Evolutionary conservation across 2,329 filamentous ascomycete species (phyloP).

Genomic region (Phyllosticta citrichinensis): DNA sequence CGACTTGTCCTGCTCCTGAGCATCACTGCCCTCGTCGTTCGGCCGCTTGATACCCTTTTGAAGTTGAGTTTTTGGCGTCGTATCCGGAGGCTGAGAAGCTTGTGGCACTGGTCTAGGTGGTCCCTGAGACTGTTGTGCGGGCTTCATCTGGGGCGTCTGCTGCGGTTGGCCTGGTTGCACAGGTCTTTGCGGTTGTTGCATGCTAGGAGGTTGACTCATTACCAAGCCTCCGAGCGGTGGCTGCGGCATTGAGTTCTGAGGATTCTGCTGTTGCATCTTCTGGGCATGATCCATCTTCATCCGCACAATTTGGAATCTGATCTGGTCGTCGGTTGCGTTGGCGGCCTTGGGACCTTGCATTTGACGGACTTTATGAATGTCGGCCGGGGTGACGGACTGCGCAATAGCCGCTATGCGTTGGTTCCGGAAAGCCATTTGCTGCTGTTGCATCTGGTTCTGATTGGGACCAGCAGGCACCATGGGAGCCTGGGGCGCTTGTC

Average conservation of each 20-base stretch:
- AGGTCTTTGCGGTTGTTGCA: constrained; percentile 22
- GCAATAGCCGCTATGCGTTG: constrained; percentile 1
- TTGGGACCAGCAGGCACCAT: constrained; percentile 24
- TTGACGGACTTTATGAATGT: constrained; percentile 12
- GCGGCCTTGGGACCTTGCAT: constrained; percentile 17
- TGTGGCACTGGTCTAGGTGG: constrained; percentile 15
- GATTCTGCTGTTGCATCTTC: constrained; percentile 15
- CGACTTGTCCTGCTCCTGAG: constrained; percentile 23
- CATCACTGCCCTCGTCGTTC: constrained; percentile 34
- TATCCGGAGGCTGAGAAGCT: constrained; percentile 16
- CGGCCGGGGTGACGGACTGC: constrained; percentile 2
- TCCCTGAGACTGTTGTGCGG: constrained; percentile 15
- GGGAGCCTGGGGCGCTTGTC: constrained; percentile 29
- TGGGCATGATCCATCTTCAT: constrained; percentile 29
- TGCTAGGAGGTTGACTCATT: constrained; percentile 13
- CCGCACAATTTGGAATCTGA: constrained; percentile 19
- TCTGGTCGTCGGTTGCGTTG: constrained; percentile 30
- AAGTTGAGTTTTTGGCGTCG: constrained; percentile 15
- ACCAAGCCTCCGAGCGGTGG: constrained; percentile 18
- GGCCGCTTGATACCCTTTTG: constrained; percentile 26
- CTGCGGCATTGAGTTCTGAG: constrained; percentile 17
- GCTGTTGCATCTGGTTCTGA: constrained; percentile 3
- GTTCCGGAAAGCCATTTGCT: constrained; percentile 2
- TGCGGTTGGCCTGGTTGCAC: constrained; percentile 1
- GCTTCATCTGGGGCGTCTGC: constrained; percentile 14